Base-by-base conservation (phyloP, 139 green algal genomes). In the Astrephomene gubernaculifera region DNA sequence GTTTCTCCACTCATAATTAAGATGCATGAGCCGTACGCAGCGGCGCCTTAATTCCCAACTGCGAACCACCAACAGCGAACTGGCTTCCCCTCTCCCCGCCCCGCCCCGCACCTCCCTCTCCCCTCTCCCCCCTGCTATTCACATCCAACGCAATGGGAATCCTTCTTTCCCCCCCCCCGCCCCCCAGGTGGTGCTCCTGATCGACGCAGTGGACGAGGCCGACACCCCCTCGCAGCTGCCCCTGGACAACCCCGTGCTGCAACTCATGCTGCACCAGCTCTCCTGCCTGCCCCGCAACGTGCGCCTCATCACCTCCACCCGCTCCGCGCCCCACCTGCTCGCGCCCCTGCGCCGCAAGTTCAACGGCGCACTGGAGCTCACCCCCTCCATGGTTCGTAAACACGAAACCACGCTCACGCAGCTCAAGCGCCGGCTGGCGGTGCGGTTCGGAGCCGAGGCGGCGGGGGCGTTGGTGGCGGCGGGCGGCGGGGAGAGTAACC, bases 211-310 rank as follows among this genome's bases (percentile, higher is more conserved):
- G 76, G 76, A 83, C 57, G 76, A 83, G 61, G 76, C 76, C 14
- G 76, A 83, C 76, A 45, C 60, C 19, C 57, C 44, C 39, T 72
- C 76, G 60, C 76, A 83, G 76, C 60, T 83, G 57, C 76, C 76
- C 9, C 76, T 83, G 24, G 76, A 83, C 57, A 83, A 83, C 60
- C 6, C 39, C 27, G 57, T 83, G n/a, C 61, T 83, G 76, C 76
- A 83, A 29, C 76, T 83, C 60, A 83, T 83, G 76, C 76, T 83
- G 39, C 76, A 83, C 76, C 76, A 83, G 76, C 76, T 83, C 7
- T 60, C 76, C 39, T 73, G 60, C 39, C 76, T 83, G 76, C 76
- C 76, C 22, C 76, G 76, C 76, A 83, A 83, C 76, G 76, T 83
- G 22, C 60, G 60, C 10, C 29, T 83, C 57, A 72, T 83, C 60